Evolutionary conservation across 306 rosid species (phyloP), one percentile per base, ranked within the genome.

Genomic region (Arachis hypogaea): DNA sequence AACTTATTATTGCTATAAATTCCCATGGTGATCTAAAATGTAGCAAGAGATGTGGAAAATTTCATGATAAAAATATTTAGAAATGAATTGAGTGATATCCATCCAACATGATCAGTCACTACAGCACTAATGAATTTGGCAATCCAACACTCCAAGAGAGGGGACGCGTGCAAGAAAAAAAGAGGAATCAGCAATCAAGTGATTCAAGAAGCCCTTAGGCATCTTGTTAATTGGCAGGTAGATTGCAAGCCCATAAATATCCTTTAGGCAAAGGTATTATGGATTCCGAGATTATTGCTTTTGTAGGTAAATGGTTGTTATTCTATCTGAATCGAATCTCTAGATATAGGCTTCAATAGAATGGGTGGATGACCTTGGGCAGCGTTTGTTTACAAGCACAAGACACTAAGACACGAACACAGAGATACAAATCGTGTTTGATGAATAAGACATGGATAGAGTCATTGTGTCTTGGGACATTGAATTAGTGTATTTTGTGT

Each of bases 1-100:
- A 22, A 22, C 28, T 22, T 22, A 22, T 44, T 7, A 56, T 7
- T 43, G 9, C 52, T 12, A 63, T 51, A 56, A 66, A 36, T 51
- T 66, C 7, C 63, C 55, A 55, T 22, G 43, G 30, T 4, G 28
- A 51, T 44, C 30, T 36, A 67, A 33, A 7, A 60, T 52, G 71
- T 5, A 41, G 44, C 69, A 71, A 22, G 28, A 46, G 49, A 65
- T 29, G 63, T 57, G 71, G 36, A 42, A 63, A 59, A 30, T 46
- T 1, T 42, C 11, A 55, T 42, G 40, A 14, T 47, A 38, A 51
- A 64, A 51, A 64, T 50, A 44, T 58, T 40, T 18, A 29, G 8
- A 3, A 52, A 52, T 14, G 29, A 52, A 52, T 52, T n/a, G 51
- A 38, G 11, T 66, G 64, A 43, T 62, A 28, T 44, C 44, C 60